Evolutionary conservation across 257 asterid genomes (phyloP).

Genomic region (Voacanga thouarsii): DNA sequence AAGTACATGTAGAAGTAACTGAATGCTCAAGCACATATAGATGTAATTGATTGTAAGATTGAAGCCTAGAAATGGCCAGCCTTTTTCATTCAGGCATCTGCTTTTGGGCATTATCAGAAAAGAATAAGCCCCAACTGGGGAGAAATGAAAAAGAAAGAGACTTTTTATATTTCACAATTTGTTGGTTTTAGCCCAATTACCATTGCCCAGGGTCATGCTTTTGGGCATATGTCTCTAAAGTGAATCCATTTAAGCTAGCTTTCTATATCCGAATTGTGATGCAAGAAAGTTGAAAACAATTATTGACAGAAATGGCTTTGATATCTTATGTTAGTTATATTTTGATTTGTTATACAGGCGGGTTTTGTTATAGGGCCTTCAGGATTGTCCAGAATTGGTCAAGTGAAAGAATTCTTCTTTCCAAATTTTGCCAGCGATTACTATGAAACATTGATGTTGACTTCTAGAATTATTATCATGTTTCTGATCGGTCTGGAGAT

Average conservation of each 20-base stretch:
- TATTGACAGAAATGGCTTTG: neutral
- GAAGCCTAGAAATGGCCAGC: neutral
- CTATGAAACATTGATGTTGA: slow-evolving; percentile 76
- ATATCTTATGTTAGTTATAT: slow-evolving; percentile 9
- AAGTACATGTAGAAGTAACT: neutral
- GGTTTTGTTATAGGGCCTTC: slow-evolving; percentile 95
- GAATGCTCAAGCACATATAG: neutral
- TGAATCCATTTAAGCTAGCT: neutral
- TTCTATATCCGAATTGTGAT: neutral
- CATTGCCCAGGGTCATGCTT: neutral
- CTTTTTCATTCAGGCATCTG: neutral
- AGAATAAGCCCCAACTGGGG: neutral
- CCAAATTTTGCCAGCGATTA: slow-evolving; percentile 55
- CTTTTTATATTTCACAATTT: neutral
- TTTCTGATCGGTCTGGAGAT: slow-evolving; percentile 87
- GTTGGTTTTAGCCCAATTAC: neutral
- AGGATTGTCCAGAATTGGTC: slow-evolving; percentile 54
- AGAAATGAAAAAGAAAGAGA: neutral
- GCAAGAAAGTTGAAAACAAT: neutral
- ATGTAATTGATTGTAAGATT: neutral
- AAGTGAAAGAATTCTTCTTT: slow-evolving; percentile 54
- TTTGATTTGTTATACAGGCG: slow-evolving; percentile 52
- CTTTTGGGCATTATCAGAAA: neutral
- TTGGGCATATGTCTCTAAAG: neutral
- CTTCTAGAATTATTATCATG: slow-evolving; percentile 82